Conservation (phyloP, 768 basidiomycete genomes). For the Candolleomyces eurysporus region DNA sequence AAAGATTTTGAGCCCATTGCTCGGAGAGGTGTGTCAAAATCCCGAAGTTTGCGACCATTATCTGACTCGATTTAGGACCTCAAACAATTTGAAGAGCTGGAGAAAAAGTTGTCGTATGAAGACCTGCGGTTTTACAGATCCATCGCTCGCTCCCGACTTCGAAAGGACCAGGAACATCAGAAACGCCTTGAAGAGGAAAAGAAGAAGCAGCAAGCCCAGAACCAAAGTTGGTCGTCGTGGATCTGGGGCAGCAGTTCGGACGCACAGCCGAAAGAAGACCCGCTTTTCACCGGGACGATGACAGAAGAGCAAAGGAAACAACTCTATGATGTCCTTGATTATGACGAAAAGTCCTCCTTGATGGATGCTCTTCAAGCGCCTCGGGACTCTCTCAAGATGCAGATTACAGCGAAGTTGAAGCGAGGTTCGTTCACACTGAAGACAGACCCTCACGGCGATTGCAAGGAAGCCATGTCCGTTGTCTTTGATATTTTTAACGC, state of each 20-base stretch:
- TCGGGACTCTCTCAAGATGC: conserved; percentile 76
- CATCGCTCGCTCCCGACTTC: conserved; percentile 82
- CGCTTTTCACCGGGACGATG: conserved; percentile 64
- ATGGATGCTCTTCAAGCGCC: conserved; percentile 68
- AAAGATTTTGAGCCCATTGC: conserved; percentile 54
- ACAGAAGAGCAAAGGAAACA: conserved; percentile 89
- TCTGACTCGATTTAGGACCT: conserved; percentile 1
- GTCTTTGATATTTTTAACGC: conserved; percentile 88
- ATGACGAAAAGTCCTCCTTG: conserved; percentile 82
- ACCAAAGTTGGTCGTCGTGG: conserved; percentile 71
- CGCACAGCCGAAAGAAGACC: conserved; percentile 43
- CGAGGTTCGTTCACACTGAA: conserved; percentile 87
- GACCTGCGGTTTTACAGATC: conserved; percentile 98
- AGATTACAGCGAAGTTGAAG: conserved; percentile 73
- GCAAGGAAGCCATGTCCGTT: conserved; percentile 76
- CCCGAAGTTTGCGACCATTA: neutral
- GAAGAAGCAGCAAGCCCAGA: conserved; percentile 47
- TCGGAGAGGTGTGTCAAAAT: conserved; percentile 46
- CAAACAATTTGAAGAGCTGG: conserved; percentile 64
- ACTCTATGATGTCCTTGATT: conserved; percentile 88
- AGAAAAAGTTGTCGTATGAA: conserved; percentile 84
- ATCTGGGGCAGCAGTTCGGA: conserved; percentile 66
- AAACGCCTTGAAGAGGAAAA: conserved; percentile 69
- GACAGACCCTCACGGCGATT: conserved; percentile 61
- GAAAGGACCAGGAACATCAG: conserved; percentile 77